Conservation (phyloP, 2,329 filamentous ascomycete genomes). For the Bipolaris gigantea region DNA sequence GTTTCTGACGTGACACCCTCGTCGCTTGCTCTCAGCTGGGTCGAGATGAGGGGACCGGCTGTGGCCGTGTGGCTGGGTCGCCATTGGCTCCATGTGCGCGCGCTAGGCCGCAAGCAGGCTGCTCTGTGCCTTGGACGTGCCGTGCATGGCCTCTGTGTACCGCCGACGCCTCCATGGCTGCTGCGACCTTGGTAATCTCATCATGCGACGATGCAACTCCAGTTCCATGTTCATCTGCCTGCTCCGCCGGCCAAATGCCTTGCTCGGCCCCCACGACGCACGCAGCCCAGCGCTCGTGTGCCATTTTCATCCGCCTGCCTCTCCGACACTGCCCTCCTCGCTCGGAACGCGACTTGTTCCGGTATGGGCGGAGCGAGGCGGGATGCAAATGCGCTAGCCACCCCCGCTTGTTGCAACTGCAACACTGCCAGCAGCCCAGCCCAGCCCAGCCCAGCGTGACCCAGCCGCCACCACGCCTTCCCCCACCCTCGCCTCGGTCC, state of each 20-base stretch:
- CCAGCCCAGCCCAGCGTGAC: too few species aligned
- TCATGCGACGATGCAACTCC: slow-evolving; percentile 24
- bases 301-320: not conserved
- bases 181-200: slow-evolving; percentile 23
- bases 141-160: slow-evolving; percentile 20
- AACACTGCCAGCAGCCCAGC: too few species aligned
- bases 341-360: slow-evolving; percentile 21
- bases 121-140: slow-evolving; percentile 19
- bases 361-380: not conserved
- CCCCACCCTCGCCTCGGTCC: slow-evolving; percentile 11
- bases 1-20: slow-evolving; percentile 10
- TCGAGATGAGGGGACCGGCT: slow-evolving; percentile 16
- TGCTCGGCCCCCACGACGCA: slow-evolving; percentile 23
- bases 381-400: too few species aligned
- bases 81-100: slow-evolving; percentile 15
- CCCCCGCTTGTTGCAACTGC: too few species aligned
- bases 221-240: slow-evolving; percentile 20
- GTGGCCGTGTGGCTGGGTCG: not conserved
- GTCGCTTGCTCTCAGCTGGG: slow-evolving; percentile 17
- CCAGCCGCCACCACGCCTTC: not conserved
- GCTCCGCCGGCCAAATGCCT: slow-evolving; percentile 15
- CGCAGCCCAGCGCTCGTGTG: not conserved
- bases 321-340: slow-evolving; percentile 13
- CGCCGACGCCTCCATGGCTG: slow-evolving; percentile 25
- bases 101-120: slow-evolving; percentile 9